These are phyloP conservation scores for Vigna angularis DNA, from an alignment of 306 rosid species.

Conservation along the genomic window DNA sequence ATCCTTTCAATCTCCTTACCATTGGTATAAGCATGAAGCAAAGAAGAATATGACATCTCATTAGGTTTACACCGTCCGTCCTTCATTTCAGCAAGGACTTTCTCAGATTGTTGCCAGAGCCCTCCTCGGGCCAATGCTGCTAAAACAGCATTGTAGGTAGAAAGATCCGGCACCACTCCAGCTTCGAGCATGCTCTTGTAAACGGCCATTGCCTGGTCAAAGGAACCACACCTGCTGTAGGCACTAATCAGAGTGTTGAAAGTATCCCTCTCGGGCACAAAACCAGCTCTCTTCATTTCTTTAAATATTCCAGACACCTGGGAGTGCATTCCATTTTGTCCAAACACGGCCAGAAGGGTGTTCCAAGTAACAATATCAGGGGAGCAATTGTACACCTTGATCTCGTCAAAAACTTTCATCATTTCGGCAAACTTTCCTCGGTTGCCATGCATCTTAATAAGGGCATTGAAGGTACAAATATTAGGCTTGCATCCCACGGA, in stretches of 20 bases:
- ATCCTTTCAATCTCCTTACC: constrained; percentile 75
- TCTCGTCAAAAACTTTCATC: constrained; percentile 89
- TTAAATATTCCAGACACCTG: constrained; percentile 84
- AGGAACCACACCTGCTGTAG: constrained; percentile 86
- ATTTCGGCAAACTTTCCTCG: constrained; percentile 83
- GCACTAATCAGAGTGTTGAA: constrained; percentile 88
- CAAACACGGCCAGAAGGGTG: constrained; percentile 90
- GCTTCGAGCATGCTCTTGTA: constrained; percentile 89
- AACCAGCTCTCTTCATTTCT: constrained; percentile 97
- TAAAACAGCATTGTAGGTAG: constrained; percentile 85
- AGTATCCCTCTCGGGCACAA: constrained; percentile 91
- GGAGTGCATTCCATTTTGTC: constrained; percentile 84
- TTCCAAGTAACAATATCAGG: constrained; percentile 98
- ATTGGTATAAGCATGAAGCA: constrained; percentile 95
- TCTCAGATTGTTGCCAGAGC: constrained; percentile 91
- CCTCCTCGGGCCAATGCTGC: constrained; percentile 96
- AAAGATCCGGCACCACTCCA: constrained; percentile 87
- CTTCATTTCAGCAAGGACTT: constrained; percentile 82
- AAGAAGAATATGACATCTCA: constrained; percentile 81
- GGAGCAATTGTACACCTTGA: constrained; percentile 60
- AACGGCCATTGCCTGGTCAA: constrained; percentile 81
- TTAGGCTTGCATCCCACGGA: constrained; percentile 77
- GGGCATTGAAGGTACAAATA: no score
- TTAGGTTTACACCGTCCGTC: constrained; percentile 79
- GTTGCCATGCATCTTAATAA: constrained; percentile 93